These are phyloP conservation scores for Hypoxylon fuscum DNA, from an alignment of 495 filamentous ascomycete genomes.

Conservation along the genomic window DNA sequence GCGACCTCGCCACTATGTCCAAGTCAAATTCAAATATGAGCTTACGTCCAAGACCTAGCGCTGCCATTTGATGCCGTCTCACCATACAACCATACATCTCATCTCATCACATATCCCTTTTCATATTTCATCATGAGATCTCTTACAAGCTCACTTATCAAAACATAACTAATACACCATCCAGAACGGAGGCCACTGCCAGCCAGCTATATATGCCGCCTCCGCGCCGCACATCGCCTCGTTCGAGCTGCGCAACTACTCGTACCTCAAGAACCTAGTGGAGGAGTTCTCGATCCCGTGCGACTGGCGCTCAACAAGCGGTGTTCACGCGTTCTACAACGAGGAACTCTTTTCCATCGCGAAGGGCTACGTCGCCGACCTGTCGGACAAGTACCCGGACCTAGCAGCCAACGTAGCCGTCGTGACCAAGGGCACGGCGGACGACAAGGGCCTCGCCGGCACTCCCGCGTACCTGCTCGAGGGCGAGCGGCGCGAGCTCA, in stretches of 20 bases:
- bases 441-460: conserved; percentile 35
- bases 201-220: conserved; percentile 65
- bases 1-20: no score
- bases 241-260: conserved; percentile 72
- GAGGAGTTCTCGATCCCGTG: conserved; percentile 63
- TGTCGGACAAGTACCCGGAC: conserved; percentile 60
- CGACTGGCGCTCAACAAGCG: conserved; percentile 63
- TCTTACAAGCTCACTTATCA: no score
- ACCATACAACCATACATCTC: no score
- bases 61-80: no score
- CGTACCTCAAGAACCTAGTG: conserved; percentile 62
- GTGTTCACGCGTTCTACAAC: conserved; percentile 64
- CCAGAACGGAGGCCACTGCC: conserved; percentile 79
- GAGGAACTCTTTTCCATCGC: conserved; percentile 57
- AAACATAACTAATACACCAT: conserved; percentile 6
- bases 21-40: no score
- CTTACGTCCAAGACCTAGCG: no score
- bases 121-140: no score
- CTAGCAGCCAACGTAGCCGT: conserved; percentile 51
- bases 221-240: conserved; percentile 58
- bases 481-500: conserved; percentile 38
- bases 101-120: no score
- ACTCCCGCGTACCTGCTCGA: conserved; percentile 41
- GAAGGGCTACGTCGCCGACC: conserved; percentile 54
- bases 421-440: conserved; percentile 27